Evolutionary conservation across 345 rosid genomes (phyloP), one percentile per base, ranked within the genome.

Genomic region (Moricandia moricandioides): DNA sequence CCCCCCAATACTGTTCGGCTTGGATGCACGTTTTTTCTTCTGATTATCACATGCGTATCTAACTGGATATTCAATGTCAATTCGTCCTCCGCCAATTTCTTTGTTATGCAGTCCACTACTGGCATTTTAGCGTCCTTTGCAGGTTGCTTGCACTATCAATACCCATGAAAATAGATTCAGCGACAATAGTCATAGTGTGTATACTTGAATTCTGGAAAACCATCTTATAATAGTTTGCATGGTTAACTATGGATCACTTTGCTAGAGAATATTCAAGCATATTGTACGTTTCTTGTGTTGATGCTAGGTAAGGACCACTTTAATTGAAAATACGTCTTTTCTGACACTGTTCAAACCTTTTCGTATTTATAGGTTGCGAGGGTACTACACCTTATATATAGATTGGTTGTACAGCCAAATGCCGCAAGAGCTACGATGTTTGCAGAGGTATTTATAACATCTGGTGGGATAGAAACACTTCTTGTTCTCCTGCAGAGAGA

Each of bases 381-480:
- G 83, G 89, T 90, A 76, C 81, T 96, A 82, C 94, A 96, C 82
- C 86, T 96, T 79, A 84, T 96, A 72, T 87, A 89, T 76, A 88
- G 94, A 83, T 81, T 96, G 80, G 90, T 96, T 57, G 89, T 96
- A 37, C 99, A 96, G 75, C 99, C 99, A 80, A 96, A 92, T 80
- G 83, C 89, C 58, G 54, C 88, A 67, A 86, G 90, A 87, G 94
- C 99, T 80, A 78, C 82, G 64, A 76, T 76, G 60, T 92, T 92
- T 87, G 88, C 96, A 0, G 94, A 86, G 81, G 90, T 87, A 73
- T 92, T 92, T 79, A 83, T 96, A 74, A 76, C 81, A 78, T 84
- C 89, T 54, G 99, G 96, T 78, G 99, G 99, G 61, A 82, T 92
- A 82, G 99, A 96, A 82, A 89, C 94, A 26, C 97, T 96, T 84